These are phyloP conservation scores for Quercus mongolica DNA, from an alignment of 306 rosid species.

Conservation along the genomic window DNA sequence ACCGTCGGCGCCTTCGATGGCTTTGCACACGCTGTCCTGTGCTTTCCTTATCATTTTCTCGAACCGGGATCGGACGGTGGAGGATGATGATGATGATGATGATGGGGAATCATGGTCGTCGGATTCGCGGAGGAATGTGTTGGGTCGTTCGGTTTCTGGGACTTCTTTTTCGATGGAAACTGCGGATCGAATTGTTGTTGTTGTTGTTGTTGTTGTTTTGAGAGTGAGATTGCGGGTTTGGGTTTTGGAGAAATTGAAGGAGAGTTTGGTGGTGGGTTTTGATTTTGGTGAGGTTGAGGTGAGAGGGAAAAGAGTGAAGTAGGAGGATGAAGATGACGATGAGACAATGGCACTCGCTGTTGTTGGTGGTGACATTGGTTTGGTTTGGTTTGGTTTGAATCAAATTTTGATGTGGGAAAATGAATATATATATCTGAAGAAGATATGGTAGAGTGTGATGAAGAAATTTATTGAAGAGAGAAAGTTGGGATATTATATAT, in stretches of 20 bases:
- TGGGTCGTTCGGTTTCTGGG: conserved; percentile 71
- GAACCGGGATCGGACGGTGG: conserved; percentile 70
- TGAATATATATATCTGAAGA: neutral
- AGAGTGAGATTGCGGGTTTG: neutral
- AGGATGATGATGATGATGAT: conserved; percentile 32
- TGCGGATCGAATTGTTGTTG: conserved; percentile 20
- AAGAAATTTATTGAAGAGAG: neutral
- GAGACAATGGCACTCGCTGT: conserved; percentile 16
- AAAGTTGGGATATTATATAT: too few species aligned
- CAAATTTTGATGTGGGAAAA: neutral
- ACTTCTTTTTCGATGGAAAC: conserved; percentile 81
- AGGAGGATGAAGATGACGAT: conserved; percentile 12
- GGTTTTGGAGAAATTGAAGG: neutral
- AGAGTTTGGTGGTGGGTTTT: conserved; percentile 2
- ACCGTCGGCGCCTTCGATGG: conserved; percentile 76
- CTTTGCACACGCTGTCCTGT: conserved; percentile 79
- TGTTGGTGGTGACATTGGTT: conserved; percentile 25
- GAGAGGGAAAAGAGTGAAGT: conserved; percentile 13
- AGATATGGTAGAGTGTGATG: neutral
- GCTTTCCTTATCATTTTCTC: conserved; percentile 98
- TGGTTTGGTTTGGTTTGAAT: neutral
- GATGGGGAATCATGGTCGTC: conserved; percentile 29
- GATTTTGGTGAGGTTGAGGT: neutral
- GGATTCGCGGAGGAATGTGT: conserved; percentile 65
- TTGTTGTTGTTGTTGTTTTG: neutral